Conservation (phyloP, 164 flowering plant genomes). For the Liriodendron chinense region DNA sequence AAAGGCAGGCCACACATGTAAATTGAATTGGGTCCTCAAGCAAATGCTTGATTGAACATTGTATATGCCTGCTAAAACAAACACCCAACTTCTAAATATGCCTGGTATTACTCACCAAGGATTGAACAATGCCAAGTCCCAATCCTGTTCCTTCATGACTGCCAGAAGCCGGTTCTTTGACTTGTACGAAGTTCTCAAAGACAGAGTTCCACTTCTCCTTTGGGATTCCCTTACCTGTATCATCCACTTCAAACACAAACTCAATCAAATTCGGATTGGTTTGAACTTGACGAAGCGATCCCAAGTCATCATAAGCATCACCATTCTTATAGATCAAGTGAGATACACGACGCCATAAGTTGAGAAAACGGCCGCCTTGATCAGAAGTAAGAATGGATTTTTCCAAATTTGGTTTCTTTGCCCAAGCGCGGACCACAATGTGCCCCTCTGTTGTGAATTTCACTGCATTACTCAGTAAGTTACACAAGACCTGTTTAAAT, state of each 20-base stretch:
- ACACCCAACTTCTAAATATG: not conserved
- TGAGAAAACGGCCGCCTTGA: not conserved
- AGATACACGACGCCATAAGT: constrained; percentile 7
- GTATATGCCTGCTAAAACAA: too few relatives aligned
- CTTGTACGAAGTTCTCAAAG: constrained; percentile 87
- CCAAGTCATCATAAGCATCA: constrained; percentile 11
- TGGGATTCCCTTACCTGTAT: constrained; percentile 85
- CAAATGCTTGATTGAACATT: too few relatives aligned
- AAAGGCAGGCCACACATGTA: too few relatives aligned
- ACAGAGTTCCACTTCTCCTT: constrained; percentile 64
- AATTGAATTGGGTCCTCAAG: too few relatives aligned
- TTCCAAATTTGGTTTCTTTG: constrained; percentile 41
- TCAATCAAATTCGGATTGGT: constrained; percentile 41
- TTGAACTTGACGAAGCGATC: constrained; percentile 12
- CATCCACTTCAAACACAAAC: constrained; percentile 70
- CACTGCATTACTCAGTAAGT: constrained; percentile 82
- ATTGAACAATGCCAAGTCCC: constrained; percentile 89
- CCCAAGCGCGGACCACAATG: constrained; percentile 61
- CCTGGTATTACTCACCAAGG: constrained; percentile 46
- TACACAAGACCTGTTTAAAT: constrained; percentile 61
- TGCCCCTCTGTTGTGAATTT: constrained; percentile 81
- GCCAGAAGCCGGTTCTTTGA: constrained; percentile 52
- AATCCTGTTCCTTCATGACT: constrained; percentile 70
- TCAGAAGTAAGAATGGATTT: constrained; percentile 22
- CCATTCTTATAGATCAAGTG: constrained; percentile 14